Evolutionary conservation across 108 stramenopile species (phyloP), one percentile per base, ranked within the genome.

Genomic region (Seminavis robusta): DNA sequence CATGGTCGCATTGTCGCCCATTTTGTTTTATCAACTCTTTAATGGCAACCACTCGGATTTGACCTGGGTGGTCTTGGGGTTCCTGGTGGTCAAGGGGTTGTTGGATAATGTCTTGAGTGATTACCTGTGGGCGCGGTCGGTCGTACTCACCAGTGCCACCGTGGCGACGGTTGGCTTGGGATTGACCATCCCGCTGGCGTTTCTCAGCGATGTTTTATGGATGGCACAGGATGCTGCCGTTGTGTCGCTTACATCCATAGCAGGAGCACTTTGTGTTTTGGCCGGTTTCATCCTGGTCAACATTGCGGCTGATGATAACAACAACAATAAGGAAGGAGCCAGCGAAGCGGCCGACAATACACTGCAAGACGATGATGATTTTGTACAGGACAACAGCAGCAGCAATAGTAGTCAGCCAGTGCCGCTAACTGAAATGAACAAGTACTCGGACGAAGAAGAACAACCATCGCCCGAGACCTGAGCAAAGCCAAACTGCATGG

Each of bases 111-210:
- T 95, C 8, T 47, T 97, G 10, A 78, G 88, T 29, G 95, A 95
- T 60, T 95, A 94, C 54, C 72, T 99, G 45, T 99, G 96, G 97
- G 96, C 97, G 7, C 76, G 94, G 11, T 82, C 96, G 0, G 94
- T 99, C n/a, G 59, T 97, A 5, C 77, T 98, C 53, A 99, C 97
- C 11, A 87, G 82, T 24, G 94, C 98, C 6, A 99, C 98, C 11
- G 94, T 95, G 8, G 96, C 97, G 8, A 94, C 96, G 0, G 96
- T 99, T 6, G 95, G 94, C 7, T 77, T 98, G 47, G 90, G 92
- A 11, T 73, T 99, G 49, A 99, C 98, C 27, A 96, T 99, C 20
- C 98, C 98, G 15, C 61, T 98, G 60, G 97, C 97, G 0, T 92
- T 96, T 59, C 26, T 60, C 21, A 75, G 88, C 50, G 96, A 98